Percentiles rank a stretch among this genome's conserved stretches.
Evolutionary conservation across 1,139 yeast genomes (phyloP).

Genomic region (Suhomyces wounanorum): DNA sequence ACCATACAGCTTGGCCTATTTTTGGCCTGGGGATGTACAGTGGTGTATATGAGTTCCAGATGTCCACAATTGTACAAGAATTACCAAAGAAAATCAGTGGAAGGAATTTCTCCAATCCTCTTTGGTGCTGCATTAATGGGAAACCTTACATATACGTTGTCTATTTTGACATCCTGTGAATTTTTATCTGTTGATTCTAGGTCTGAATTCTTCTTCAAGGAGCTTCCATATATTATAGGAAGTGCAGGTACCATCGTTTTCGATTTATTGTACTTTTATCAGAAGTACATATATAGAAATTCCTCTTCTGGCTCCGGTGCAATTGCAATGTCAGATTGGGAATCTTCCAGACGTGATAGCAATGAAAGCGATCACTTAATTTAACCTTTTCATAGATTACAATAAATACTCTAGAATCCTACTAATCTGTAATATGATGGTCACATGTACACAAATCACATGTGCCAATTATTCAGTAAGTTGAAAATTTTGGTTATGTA

Average conservation of each 20-base stretch:
- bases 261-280: conserved; percentile 75
- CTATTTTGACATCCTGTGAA: conserved; percentile 60
- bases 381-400: background rate
- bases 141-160: conserved; percentile 75
- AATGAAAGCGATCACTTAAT: conserved; percentile 9
- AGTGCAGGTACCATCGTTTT: conserved; percentile 84
- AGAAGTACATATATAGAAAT: conserved; percentile 44
- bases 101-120: conserved; percentile 78
- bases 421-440: too few species aligned
- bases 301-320: conserved; percentile 28
- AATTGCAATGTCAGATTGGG: conserved; percentile 33
- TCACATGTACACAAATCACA: too few species aligned
- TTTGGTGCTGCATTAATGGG: conserved; percentile 81
- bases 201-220: conserved; percentile 57
- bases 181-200: conserved; percentile 37
- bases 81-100: conserved; percentile 73
- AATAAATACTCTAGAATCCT: too few species aligned
- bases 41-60: conserved; percentile 74
- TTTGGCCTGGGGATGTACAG: conserved; percentile 82
- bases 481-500: background rate
- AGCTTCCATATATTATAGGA: conserved; percentile 81
- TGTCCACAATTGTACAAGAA: conserved; percentile 84
- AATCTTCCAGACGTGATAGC: conserved; percentile 10
- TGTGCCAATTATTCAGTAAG: too few species aligned
- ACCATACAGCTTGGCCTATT: conserved; percentile 20